Base-by-base conservation (phyloP, 768 basidiomycete genomes). In the Myochromella boudieri region DNA sequence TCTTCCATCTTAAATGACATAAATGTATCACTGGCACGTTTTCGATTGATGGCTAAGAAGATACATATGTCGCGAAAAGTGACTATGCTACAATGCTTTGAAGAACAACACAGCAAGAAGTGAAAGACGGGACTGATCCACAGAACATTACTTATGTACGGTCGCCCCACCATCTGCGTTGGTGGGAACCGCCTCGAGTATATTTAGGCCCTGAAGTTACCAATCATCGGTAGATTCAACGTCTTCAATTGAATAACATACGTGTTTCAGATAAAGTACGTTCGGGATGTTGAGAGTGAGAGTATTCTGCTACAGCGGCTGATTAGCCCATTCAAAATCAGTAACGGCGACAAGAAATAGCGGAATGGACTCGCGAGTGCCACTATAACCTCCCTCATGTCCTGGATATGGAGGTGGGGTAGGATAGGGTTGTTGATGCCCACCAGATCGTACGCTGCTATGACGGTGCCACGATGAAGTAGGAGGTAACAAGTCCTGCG, bases 371-470 rank as follows among this genome's bases (percentile, higher is more conserved):
- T 53, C 52, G 64, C 65, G 54, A 38, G 49, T 37, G 11, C 22
- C 32, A 12, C 46, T 37, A 29, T 52, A 59, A 9, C 42, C 48
- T 49, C 39, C 43, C 29, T 25, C 11, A 20, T 49, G 51, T 21
- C 49, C 45, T 1, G 56, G 34, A 45, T 65, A 63, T 6, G 60
- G 52, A 9, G 63, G 61, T 25, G 65, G 63, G n/a, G n/a, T n/a
- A 5, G 60, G 48, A 22, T 65, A 63, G 20, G 60, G 49, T 7
- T 58, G 55, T 10, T 54, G 45, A 17, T 60, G 29, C 44, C 46
- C 53, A 36, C 50, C 21, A 29, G 60, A 59, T 28, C 56, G 56
- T 36, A 57, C 49, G 42, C 59, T 47, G 25, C 50, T 42, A 33
- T 51, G 57, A 31, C 53, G 25, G 12, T 48, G 49, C 11, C 48